Evolutionary conservation across 2,329 filamentous ascomycete species (phyloP), one percentile per base, ranked within the genome.

Genomic region (Fusarium haematococcum): DNA sequence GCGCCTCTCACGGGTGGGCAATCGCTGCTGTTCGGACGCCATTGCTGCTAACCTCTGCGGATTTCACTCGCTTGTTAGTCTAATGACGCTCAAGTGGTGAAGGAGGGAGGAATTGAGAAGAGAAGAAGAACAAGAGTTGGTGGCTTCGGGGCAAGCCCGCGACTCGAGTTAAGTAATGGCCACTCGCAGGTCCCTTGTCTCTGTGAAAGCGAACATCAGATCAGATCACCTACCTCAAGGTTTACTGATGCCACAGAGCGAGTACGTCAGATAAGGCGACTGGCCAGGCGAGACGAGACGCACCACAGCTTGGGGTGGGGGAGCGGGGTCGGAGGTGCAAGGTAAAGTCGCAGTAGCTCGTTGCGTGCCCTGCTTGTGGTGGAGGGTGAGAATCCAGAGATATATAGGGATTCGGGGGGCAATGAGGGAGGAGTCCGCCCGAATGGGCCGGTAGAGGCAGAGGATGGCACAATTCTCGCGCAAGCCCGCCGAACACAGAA

Each of bases 1-100:
- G 76, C 91, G 93, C 77, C 95, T 92, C 88, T 98, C 92, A 75
- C 94, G 90, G 45, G 85, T 84, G 62, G 89, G 87, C 61, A 90
- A 70, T 68, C 77, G 77, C 60, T 80, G 71, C 72, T 82, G 81
- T 64, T 83, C 79, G 65, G 80, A 80, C 69, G 81, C 78, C 82
- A 84, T 84, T 67, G 52, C 56, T 79, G 63, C 65, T 69, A 35
- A 33, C 25, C 60, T 69, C 35, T 48, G 27, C 48, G 25, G 48
- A 32, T 61, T 69, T 61, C 56, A 59, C 56, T 63, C 59, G 33
- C 58, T 74, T 67, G 59, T 78, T 43, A 79, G 73, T 69, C 33
- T 39, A 65, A 56, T 18, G 45, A 41, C 39, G 30, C 50, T 35
- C 66, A 69, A 67, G 58, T 67, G 18, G 33, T 41, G 32, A 65